Conservation (phyloP, 148 eudicot species). For the Arctostaphylos glauca region DNA sequence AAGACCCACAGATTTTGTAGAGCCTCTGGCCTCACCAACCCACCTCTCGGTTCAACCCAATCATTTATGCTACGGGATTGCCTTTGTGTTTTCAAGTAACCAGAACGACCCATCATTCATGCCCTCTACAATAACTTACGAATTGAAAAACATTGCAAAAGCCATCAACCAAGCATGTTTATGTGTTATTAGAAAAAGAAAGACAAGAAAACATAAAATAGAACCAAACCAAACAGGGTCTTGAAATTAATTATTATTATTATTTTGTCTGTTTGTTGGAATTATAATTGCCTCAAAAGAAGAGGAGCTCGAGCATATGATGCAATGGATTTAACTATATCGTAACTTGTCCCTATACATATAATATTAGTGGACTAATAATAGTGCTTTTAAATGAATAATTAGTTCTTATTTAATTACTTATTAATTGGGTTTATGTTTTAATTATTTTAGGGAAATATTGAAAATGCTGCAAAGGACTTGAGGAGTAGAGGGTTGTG, state of each 20-base stretch:
- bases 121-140: not conserved
- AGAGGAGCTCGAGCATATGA: constrained; percentile 26
- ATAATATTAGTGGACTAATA: not conserved
- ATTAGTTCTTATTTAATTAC: not conserved
- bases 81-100: too few relatives aligned
- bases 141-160: not conserved
- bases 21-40: too few relatives aligned
- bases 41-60: too few relatives aligned
- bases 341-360: not conserved
- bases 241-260: not conserved
- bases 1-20: too few relatives aligned
- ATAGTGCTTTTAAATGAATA: not conserved
- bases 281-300: constrained; percentile 47
- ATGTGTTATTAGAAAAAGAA: not conserved
- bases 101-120: too few relatives aligned
- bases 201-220: not conserved
- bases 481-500: constrained; percentile 72
- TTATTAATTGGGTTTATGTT: not conserved
- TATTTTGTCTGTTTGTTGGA: constrained; percentile 40
- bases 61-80: too few relatives aligned
- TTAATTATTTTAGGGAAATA: constrained; percentile 24
- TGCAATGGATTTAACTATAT: constrained; percentile 4
- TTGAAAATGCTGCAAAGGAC: constrained; percentile 36
- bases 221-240: not conserved
- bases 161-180: not conserved